These are phyloP conservation scores for Dioscorea alata DNA, from an alignment of 106 monocot species.

Conservation along the genomic window DNA sequence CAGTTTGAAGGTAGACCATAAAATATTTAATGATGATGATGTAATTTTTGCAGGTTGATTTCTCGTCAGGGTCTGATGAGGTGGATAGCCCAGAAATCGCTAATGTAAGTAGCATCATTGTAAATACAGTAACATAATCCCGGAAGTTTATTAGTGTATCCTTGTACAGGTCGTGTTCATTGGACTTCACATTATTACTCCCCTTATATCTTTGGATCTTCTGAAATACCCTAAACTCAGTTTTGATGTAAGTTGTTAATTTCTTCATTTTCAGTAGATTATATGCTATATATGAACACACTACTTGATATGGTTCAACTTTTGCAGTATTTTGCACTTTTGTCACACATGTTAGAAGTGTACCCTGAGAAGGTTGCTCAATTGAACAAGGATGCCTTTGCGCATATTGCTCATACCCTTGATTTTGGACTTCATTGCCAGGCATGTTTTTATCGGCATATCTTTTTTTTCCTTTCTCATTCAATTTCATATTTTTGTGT, in stretches of 20 bases:
- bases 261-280: not conserved
- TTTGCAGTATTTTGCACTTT: conserved; percentile 82
- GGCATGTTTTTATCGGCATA: conserved; percentile 26
- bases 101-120: conserved; percentile 34
- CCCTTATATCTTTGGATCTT: conserved; percentile 87
- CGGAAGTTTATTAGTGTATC: not conserved
- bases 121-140: not conserved
- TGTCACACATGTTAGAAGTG: conserved; percentile 91
- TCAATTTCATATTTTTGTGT: not conserved
- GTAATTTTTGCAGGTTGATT: conserved; percentile 68
- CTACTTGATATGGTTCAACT: not conserved
- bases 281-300: not conserved
- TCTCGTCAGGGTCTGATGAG: conserved; percentile 48
- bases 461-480: not conserved
- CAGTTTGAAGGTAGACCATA: not conserved
- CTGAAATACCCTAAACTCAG: conserved; percentile 90
- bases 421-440: conserved; percentile 79
- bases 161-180: conserved; percentile 71
- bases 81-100: conserved; percentile 66
- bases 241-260: conserved; percentile 49
- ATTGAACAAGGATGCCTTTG: conserved; percentile 64
- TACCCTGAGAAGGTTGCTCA: conserved; percentile 94
- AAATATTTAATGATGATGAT: not conserved
- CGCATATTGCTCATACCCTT: conserved; percentile 54
- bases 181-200: conserved; percentile 80